Conservation (phyloP, 208 protist genomes). For the Herpetomonas samuelpessoai region DNA sequence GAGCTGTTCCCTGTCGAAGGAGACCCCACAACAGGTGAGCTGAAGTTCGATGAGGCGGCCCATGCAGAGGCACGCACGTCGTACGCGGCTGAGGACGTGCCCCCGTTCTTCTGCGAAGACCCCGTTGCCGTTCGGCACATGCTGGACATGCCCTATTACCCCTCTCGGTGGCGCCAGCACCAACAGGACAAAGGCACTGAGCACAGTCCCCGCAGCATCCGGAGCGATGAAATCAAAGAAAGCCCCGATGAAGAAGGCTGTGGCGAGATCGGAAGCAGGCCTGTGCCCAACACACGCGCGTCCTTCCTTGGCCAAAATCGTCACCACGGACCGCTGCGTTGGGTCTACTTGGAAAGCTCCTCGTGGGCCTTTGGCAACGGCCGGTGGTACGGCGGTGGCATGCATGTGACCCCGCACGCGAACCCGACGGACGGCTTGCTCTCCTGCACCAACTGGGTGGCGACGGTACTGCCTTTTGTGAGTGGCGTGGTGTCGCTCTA, state of each 20-base stretch:
- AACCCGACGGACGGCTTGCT: conserved; percentile 71
- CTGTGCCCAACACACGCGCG: too few relatives aligned
- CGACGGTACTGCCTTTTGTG: conserved; percentile 50
- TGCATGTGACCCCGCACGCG: conserved; percentile 71
- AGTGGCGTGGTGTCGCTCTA: conserved; percentile 46
- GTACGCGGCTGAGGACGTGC: too few relatives aligned
- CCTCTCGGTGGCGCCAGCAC: neutral
- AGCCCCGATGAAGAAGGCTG: neutral
- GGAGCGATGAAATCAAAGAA: too few relatives aligned
- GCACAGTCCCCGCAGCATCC: too few relatives aligned
- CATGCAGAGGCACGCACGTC: too few relatives aligned
- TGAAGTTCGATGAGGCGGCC: too few relatives aligned
- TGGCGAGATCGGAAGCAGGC: neutral
- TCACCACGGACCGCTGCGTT: conserved; percentile 16
- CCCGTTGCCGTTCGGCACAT: neutral
- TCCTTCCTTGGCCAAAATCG: neutral
- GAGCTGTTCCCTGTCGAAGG: too few relatives aligned
- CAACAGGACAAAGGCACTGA: too few relatives aligned
- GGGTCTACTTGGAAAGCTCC: conserved; percentile 62
- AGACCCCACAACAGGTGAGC: too few relatives aligned
- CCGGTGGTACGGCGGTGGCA: conserved; percentile 78
- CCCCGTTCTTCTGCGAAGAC: neutral
- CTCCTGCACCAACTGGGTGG: conserved; percentile 73
- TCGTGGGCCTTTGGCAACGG: conserved; percentile 82
- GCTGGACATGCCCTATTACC: neutral